Conservation (phyloP, 805 yeast species). For the Hanseniaspora clermontiae region DNA sequence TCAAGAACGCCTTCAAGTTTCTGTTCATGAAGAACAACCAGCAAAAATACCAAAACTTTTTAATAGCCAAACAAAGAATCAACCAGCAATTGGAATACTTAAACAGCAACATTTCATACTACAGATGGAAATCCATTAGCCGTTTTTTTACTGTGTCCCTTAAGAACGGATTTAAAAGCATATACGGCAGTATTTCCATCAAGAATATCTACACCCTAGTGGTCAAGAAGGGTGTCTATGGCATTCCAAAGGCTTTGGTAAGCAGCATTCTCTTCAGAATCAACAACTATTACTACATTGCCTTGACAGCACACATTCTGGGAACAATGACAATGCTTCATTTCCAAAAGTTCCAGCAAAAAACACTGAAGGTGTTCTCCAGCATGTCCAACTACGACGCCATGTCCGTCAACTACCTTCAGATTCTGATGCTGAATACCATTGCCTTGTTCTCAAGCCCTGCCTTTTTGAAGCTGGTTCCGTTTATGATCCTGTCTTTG, state of each 20-base stretch:
- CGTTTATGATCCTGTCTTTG: background rate
- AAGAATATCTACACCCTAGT: background rate
- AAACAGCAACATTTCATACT: background rate
- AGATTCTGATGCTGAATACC: background rate
- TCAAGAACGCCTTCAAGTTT: background rate
- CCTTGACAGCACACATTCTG: background rate
- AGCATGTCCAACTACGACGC: slow-evolving; percentile 7
- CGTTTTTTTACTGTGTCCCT: slow-evolving; percentile 1
- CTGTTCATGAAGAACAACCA: background rate
- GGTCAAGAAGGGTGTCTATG: slow-evolving; percentile 2
- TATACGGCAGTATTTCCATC: background rate
- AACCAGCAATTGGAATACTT: background rate
- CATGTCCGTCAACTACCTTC: slow-evolving; percentile 5
- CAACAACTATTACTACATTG: background rate
- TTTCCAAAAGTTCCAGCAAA: slow-evolving; percentile 9
- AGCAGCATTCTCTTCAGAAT: background rate
- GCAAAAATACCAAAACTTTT: background rate
- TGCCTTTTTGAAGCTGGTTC: slow-evolving; percentile 1
- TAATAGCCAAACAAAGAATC: background rate
- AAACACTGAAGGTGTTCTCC: background rate
- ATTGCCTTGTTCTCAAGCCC: slow-evolving; percentile 3
- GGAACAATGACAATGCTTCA: background rate
- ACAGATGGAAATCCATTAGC: slow-evolving; percentile 1
- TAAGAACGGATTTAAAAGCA: background rate
- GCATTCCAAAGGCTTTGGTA: background rate